Evolutionary conservation across 2,329 filamentous ascomycete genomes (phyloP).

Genomic region (Neofusicoccum ribis): DNA sequence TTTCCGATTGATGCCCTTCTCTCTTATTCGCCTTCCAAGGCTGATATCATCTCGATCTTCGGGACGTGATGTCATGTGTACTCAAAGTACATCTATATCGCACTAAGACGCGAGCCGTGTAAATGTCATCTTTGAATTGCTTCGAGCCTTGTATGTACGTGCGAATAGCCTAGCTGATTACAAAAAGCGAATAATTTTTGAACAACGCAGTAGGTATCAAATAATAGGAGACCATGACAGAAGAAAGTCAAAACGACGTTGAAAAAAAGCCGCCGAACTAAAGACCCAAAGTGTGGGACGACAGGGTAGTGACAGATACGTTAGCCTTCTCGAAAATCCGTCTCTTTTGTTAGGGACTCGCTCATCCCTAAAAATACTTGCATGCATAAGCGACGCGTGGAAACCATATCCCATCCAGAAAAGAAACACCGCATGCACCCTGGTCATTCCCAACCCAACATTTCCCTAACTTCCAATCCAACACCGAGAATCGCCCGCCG

Average conservation of each 20-base stretch:
- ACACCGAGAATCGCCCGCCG: conserved; percentile 8
- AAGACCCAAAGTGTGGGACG: not conserved
- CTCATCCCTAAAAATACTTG: not conserved
- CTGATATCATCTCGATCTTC: not conserved
- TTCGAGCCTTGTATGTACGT: not conserved
- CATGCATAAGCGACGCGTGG: conserved; percentile 1
- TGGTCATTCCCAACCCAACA: not conserved
- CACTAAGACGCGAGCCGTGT: not conserved
- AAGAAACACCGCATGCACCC: not conserved
- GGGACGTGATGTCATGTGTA: not conserved
- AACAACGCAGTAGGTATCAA: conserved; percentile 6
- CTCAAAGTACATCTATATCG: not conserved
- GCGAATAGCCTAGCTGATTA: not conserved
- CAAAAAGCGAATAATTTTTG: not conserved
- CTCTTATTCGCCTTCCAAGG: not conserved
- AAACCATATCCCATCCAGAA: conserved; percentile 9
- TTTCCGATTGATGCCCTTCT: not conserved
- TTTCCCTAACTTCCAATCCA: not conserved
- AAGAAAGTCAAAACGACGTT: too few species aligned
- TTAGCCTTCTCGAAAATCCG: not conserved
- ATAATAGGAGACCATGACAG: not conserved
- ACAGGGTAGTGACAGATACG: not conserved
- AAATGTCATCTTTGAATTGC: not conserved
- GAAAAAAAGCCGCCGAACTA: not conserved
- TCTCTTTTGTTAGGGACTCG: not conserved